Evolutionary conservation across 225 moss, liverwort and hornwort species (phyloP), one percentile per base, ranked within the genome.

Genomic region (Takakia lepidozioides): DNA sequence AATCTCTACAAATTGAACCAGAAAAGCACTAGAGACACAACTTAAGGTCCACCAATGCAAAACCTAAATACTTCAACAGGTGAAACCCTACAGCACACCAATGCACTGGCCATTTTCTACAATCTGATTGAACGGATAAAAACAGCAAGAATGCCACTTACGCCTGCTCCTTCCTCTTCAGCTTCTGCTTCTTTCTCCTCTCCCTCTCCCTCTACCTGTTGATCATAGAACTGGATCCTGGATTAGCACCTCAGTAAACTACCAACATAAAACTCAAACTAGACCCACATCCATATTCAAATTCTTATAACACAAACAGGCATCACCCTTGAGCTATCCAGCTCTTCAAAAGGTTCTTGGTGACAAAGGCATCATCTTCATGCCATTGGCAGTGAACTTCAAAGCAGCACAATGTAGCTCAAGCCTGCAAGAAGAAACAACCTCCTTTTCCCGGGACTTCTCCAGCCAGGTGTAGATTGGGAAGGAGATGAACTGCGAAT

Each of bases 401-500:
- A n/a, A n/a, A n/a, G n/a, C n/a, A n/a, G n/a, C n/a, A n/a, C n/a
- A n/a, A n/a, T n/a, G n/a, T n/a, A n/a, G n/a, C n/a, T n/a, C n/a
- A n/a, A n/a, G n/a, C n/a, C n/a, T n/a, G n/a, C 27, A 18, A 32
- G 2, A 30, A 34, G 35, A 25, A 10, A 3, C 14, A 67, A 80
- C 80, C 81, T 76, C 41, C 20, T 56, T 54, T 58, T 34, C 53
- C 27, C 23, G 46, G 29, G 64, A 63, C 76, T 73, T 76, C 61
- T 84, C 84, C 51, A 72, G 63, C 80, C 80, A 84, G 38, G 55
- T 67, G 48, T 76, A 70, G 30, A 84, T 84, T 43, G 84, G 84
- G 52, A 84, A 84, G 45, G 84, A 70, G 53, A 84, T 76, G 32
- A 84, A 84, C 41, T 84, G 84, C 18, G 84, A 84, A 43, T 84